phyloP scores from a whole-genome alignment of 495 filamentous ascomycete genomes.

The Chaetomidium leptoderma region DNA sequence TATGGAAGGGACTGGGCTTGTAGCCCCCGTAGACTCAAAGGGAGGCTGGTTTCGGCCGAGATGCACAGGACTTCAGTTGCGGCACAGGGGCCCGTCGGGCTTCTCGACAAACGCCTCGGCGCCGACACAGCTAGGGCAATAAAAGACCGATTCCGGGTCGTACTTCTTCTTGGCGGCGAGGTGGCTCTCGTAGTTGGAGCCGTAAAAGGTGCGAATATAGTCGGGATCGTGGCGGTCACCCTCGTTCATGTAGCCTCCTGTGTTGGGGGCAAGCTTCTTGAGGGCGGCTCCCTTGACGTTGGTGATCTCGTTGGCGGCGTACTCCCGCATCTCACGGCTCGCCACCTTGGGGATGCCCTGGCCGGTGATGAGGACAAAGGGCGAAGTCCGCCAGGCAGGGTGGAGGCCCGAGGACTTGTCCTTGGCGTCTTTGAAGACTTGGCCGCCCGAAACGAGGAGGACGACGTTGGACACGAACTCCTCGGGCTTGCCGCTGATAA shows the following conservation, averaged over 20 bases:
- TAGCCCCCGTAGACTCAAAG: no score
- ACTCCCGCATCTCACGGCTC: conserved; percentile 1
- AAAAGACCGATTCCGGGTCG: conserved; percentile 52
- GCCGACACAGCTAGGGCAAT: conserved; percentile 49
- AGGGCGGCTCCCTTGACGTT: conserved; percentile 9
- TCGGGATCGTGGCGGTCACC: conserved; percentile 52
- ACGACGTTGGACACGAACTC: conserved; percentile 13
- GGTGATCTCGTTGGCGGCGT: neutral
- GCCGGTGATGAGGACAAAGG: conserved; percentile 6
- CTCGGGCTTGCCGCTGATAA: conserved; percentile 1
- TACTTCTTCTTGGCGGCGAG: conserved; percentile 47
- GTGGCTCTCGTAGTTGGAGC: conserved; percentile 47
- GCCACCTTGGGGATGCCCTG: conserved; percentile 7
- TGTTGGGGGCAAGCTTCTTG: conserved; percentile 26
- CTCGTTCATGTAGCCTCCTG: conserved; percentile 46
- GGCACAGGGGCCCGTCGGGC: conserved; percentile 34
- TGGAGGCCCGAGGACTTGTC: conserved; percentile 10
- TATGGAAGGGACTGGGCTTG: no score
- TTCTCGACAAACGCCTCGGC: conserved; percentile 44
- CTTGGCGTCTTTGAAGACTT: conserved; percentile 5
- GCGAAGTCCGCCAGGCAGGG: conserved; percentile 12
- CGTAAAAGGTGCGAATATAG: conserved; percentile 56
- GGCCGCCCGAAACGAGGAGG: conserved; percentile 13
- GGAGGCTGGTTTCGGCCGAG: no score
- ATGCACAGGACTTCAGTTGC: no score